Evolutionary conservation across 257 asterid species (phyloP), one percentile per base, ranked within the genome.

Genomic region (Galeopsis tetrahit): DNA sequence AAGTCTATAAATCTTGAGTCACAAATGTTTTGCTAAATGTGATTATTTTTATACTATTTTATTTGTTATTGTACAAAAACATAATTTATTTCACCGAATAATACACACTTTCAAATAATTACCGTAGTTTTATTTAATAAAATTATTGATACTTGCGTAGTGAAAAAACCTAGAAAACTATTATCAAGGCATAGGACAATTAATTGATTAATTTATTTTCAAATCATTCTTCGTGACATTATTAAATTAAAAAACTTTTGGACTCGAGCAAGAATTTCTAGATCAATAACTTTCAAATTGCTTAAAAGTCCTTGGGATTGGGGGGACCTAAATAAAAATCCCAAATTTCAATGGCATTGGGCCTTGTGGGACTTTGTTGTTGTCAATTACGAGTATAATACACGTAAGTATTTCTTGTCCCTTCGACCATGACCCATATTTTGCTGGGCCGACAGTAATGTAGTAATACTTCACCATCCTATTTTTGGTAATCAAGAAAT

Each of bases 301-400:
- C 58, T 46, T 39, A 39, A 9, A 77, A 14, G 35, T 56, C 61
- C 31, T 76, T 49, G 84, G 89, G 86, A 80, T 77, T 75, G 63
- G 75, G 56, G 68, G 59, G 65, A 71, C 28, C 70, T 48, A 61
- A 51, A 71, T 51, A 76, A 67, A 78, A 42, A 77, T 65, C 65
- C 75, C 83, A 63, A 74, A 64, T 55, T 61, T 84, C 85, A 69
- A 84, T 38, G 63, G 7, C 79, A 77, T 75, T 84, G 86, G 83
- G 79, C 82, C 78, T 46, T 6, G 76, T 76, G 84, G 78, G 78
- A 69, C 53, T 77, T 69, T 40, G 69, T 39, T 14, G 15, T 3
- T 66, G 69, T 58, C 33, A 69, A 2, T 36, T 58, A 56, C 46
- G n/a, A n/a, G n/a, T 57, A 66, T 34, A 65, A 43, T 65, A 9